These are phyloP conservation scores for Colletotrichum chrysophilum DNA, from an alignment of 2,329 filamentous ascomycete genomes.

Conservation along the genomic window DNA sequence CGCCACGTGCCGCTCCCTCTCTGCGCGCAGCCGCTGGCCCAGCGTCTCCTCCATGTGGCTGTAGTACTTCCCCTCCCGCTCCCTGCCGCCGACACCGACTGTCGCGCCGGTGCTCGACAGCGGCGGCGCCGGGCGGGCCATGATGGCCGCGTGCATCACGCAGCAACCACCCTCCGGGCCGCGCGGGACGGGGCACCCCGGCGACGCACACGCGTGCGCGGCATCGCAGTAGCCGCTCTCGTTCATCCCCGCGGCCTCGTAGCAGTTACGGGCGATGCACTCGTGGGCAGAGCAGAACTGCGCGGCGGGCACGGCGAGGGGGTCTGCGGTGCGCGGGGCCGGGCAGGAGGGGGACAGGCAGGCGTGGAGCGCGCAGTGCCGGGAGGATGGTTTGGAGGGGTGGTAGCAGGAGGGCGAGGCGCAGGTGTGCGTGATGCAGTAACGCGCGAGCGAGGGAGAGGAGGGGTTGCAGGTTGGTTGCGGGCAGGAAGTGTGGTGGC, in stretches of 20 bases:
- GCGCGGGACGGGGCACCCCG: background rate
- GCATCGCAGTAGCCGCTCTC: constrained; percentile 5
- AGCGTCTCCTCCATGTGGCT: constrained; percentile 21
- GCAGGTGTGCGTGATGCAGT: constrained; percentile 19
- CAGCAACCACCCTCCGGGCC: background rate
- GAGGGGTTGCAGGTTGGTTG: constrained; percentile 9
- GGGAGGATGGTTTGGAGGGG: background rate
- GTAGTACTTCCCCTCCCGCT: background rate
- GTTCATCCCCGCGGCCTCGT: background rate
- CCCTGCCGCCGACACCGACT: background rate
- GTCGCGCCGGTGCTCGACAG: background rate
- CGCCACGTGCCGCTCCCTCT: constrained; percentile 5
- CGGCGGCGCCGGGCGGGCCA: background rate
- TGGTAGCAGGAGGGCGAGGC: background rate
- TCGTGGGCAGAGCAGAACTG: constrained; percentile 19
- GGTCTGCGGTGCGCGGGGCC: constrained; percentile 14
- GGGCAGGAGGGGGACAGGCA: constrained; percentile 10
- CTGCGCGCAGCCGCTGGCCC: constrained; percentile 10
- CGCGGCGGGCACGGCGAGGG: background rate
- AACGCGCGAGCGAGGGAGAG: background rate
- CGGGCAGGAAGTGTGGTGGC: background rate
- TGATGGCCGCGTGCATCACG: background rate
- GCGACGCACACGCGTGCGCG: constrained; percentile 4
- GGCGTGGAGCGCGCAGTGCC: constrained; percentile 19
- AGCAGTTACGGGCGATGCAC: background rate